Percentiles rank a stretch among this genome's conserved stretches.
These are phyloP conservation scores for Typha latifolia DNA, from an alignment of 176 grass and related monocot species.

Conservation along the genomic window DNA sequence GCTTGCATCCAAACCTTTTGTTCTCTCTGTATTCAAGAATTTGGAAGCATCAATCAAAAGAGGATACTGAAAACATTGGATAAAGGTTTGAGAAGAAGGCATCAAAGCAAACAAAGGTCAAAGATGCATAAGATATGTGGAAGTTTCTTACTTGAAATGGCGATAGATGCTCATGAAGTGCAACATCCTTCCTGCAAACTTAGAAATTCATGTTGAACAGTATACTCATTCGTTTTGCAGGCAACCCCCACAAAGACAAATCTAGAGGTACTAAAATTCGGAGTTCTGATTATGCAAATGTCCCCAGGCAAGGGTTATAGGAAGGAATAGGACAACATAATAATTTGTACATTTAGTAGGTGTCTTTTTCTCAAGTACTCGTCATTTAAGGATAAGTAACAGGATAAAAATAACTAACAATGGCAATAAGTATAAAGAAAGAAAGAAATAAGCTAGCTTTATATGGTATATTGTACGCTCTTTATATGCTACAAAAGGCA, in stretches of 20 bases:
- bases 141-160: constrained; percentile 60
- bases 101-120: constrained; percentile 13
- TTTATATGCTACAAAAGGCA: too few relatives aligned
- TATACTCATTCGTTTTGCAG: constrained; percentile 20
- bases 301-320: not conserved
- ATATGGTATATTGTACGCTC: too few relatives aligned
- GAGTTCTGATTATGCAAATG: not conserved
- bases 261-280: not conserved
- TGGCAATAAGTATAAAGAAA: too few relatives aligned
- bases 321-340: not conserved
- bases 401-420: too few relatives aligned
- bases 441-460: too few relatives aligned
- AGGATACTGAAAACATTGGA: not conserved
- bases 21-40: constrained; percentile 39
- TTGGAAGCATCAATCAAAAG: constrained; percentile 9
- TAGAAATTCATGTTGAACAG: constrained; percentile 31
- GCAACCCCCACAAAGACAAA: constrained; percentile 8
- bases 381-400: too few relatives aligned
- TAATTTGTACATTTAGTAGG: not conserved
- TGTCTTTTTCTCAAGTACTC: too few relatives aligned
- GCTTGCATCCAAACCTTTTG: constrained; percentile 14
- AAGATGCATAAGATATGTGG: constrained; percentile 14
- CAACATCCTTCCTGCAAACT: constrained; percentile 72
- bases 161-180: constrained; percentile 60
- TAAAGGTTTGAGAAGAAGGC: constrained; percentile 1